A percentile compares a stretch with the other conserved stretches of the same genome.
Conservation (phyloP, 345 rosid genomes). For the Arabis alpina region DNA sequence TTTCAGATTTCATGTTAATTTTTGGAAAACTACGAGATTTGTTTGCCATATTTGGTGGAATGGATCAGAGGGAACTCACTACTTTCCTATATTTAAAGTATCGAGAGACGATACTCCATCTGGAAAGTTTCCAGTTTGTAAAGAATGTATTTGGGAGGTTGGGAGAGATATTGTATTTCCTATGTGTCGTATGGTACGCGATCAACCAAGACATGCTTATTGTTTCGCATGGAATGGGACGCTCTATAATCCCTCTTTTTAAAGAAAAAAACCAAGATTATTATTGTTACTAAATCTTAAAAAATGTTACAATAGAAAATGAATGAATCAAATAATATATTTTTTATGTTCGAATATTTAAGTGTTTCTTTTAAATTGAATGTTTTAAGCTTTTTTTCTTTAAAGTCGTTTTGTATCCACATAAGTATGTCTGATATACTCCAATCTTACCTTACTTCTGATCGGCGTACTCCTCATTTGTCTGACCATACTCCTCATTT, state of each 20-base stretch:
- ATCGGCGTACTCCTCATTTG: no score
- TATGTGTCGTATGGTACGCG: conserved; percentile 18
- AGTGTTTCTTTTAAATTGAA: background rate
- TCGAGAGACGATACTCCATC: conserved; percentile 17
- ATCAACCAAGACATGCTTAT: background rate
- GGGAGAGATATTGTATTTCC: background rate
- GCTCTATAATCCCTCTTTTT: background rate
- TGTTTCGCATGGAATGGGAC: conserved; percentile 19
- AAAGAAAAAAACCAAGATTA: background rate
- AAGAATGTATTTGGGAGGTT: conserved; percentile 30
- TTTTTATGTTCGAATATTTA: background rate
- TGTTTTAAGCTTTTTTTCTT: background rate
- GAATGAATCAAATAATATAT: background rate
- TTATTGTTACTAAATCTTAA: background rate
- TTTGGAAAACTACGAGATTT: background rate
- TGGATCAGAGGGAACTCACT: conserved; percentile 11
- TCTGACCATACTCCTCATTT: no score
- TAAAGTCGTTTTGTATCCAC: background rate
- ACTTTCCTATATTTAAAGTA: conserved; percentile 16
- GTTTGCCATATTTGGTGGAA: conserved; percentile 21
- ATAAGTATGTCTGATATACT: no score
- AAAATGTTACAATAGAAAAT: background rate
- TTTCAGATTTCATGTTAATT: conserved; percentile 26
- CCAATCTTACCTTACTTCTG: no score
- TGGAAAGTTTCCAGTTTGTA: background rate